Evolutionary conservation across 805 yeast genomes (phyloP).

Genomic region (Myxozyma neglecta): DNA sequence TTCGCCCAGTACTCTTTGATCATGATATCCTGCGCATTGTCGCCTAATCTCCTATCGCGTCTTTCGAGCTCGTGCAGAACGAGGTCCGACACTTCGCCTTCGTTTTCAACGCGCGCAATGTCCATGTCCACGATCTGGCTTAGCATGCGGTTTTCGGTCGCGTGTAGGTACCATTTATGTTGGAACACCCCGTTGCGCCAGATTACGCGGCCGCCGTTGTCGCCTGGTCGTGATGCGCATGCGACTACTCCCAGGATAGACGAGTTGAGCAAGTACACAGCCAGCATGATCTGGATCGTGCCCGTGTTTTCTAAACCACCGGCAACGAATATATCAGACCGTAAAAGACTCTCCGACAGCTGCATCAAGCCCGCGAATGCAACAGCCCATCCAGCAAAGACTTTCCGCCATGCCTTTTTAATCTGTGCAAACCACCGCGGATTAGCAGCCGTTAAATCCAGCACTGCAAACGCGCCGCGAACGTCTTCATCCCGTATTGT

Average conservation of each 20-base stretch:
- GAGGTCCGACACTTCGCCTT: conserved; percentile 43
- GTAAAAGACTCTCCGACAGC: conserved; percentile 50
- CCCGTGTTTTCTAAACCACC: conserved; percentile 43
- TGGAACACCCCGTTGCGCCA: conserved; percentile 69
- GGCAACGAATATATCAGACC: conserved; percentile 41
- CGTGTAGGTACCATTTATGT: conserved; percentile 61
- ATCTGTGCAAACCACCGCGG: conserved; percentile 48
- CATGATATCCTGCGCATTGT: conserved; percentile 64
- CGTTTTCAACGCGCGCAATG: conserved; percentile 46
- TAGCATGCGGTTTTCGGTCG: conserved; percentile 68
- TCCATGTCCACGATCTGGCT: conserved; percentile 67
- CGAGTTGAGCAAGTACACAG: conserved; percentile 51
- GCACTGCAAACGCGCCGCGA: conserved; percentile 54
- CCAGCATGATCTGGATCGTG: conserved; percentile 49
- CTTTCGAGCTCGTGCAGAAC: conserved; percentile 39
- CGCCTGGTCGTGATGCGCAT: conserved; percentile 50
- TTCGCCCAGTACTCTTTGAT: conserved; percentile 84
- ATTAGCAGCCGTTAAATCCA: conserved; percentile 63
- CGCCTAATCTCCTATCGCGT: conserved; percentile 43
- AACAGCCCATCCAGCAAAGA: conserved; percentile 41
- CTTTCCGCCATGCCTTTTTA: conserved; percentile 41
- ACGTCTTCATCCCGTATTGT: conserved; percentile 61
- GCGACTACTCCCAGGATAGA: conserved; percentile 52
- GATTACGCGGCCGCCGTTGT: conserved; percentile 54
- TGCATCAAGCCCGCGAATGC: conserved; percentile 44